These are phyloP conservation scores for Logfia minima DNA, from an alignment of 129 eudicot species.

Conservation along the genomic window DNA sequence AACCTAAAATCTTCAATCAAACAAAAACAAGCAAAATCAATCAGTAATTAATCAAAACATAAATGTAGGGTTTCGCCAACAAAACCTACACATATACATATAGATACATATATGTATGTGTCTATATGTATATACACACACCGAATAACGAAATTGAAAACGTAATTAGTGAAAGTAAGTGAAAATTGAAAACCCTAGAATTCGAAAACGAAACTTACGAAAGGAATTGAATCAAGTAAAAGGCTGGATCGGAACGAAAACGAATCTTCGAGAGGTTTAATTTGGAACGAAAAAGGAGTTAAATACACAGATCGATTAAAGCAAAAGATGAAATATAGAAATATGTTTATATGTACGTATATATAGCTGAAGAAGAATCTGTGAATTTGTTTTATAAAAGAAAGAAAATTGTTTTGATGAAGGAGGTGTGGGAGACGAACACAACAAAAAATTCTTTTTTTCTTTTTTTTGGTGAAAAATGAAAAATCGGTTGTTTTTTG, in stretches of 20 bases:
- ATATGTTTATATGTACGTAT: neutral
- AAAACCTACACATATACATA: neutral
- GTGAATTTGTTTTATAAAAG: neutral
- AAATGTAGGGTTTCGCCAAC: conserved; percentile 37
- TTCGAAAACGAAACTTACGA: conserved; percentile 19
- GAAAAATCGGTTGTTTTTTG: conserved; percentile 16
- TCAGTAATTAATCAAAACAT: conserved; percentile 23
- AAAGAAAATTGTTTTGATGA: conserved; percentile 22
- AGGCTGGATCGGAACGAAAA: conserved; percentile 40
- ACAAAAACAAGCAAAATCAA: conserved; percentile 7
- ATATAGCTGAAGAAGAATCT: neutral
- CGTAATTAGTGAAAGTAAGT: conserved; percentile 24
- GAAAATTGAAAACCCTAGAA: conserved; percentile 35
- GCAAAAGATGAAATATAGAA: neutral
- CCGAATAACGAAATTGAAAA: conserved; percentile 15
- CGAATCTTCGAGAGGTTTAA: conserved; percentile 20
- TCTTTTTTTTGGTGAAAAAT: conserved; percentile 7
- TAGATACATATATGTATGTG: neutral
- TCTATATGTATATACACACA: conserved; percentile 15
- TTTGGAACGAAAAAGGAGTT: conserved; percentile 14
- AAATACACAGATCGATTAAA: conserved; percentile 22
- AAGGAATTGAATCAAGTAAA: conserved; percentile 25
- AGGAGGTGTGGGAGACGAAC: conserved; percentile 45
- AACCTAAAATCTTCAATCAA: conserved; percentile 33
- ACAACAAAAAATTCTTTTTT: conserved; percentile 15